A percentile compares a stretch with the other conserved stretches of the same genome.
Evolutionary conservation across 495 filamentous ascomycete genomes (phyloP).

Genomic region (Daldinia grandis): DNA sequence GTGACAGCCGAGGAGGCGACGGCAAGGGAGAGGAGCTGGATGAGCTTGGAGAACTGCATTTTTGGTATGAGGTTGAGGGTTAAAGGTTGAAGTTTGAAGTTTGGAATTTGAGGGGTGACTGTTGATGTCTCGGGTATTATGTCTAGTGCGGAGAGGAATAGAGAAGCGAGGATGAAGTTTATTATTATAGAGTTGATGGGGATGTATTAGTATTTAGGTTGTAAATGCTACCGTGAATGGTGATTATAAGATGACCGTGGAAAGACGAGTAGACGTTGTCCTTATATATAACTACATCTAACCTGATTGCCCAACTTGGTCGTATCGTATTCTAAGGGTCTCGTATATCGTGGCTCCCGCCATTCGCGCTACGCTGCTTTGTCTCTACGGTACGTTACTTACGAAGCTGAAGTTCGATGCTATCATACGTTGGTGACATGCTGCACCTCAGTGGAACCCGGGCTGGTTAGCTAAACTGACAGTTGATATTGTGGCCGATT

Average conservation of each 20-base stretch:
- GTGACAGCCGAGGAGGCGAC: conserved; percentile 35
- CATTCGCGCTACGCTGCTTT: conserved; percentile 2
- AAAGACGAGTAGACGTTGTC: conserved; percentile 18
- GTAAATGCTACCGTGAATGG: conserved; percentile 19
- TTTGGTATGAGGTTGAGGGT: conserved; percentile 26
- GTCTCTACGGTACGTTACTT: conserved; percentile 34
- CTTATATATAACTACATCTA: conserved; percentile 37
- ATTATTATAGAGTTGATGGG: conserved; percentile 14
- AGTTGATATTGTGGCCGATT: conserved; percentile 10
- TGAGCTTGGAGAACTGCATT: conserved; percentile 62
- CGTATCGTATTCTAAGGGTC: background rate
- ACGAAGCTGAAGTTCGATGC: conserved; percentile 18
- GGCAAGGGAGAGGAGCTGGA: conserved; percentile 32
- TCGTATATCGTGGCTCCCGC: conserved; percentile 4
- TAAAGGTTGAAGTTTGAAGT: conserved; percentile 1
- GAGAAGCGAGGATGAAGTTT: conserved; percentile 15
- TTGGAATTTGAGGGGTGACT: conserved; percentile 1
- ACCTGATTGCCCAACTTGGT: conserved; percentile 10
- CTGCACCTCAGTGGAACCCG: conserved; percentile 31
- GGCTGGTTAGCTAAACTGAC: background rate
- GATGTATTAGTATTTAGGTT: conserved; percentile 21
- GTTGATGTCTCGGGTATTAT: background rate
- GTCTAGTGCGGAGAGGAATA: background rate
- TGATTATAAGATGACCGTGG: conserved; percentile 22
- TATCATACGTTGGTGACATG: conserved; percentile 37